A percentile compares a stretch with the other conserved stretches of the same genome.
These are phyloP conservation scores for Kurtzmaniella quercitrusa DNA, from an alignment of 1,139 yeast species.

Conservation along the genomic window DNA sequence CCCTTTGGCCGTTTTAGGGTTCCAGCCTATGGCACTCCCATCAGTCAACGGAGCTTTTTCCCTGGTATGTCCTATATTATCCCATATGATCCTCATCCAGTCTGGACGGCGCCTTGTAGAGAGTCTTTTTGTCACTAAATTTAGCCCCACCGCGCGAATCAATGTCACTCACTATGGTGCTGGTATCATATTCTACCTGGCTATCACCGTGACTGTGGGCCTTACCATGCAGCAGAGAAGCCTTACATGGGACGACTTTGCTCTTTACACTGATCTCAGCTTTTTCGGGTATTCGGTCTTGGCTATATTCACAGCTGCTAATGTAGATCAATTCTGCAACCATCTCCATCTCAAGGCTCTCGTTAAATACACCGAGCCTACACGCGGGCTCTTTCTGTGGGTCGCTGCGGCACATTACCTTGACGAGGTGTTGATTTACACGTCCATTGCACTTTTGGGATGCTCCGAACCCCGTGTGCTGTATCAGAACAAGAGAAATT, in stretches of 20 bases:
- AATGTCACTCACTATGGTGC: conserved; percentile 73
- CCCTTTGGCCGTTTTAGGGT: background rate
- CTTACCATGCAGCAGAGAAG: background rate
- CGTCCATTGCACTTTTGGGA: conserved; percentile 24
- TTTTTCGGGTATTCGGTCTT: background rate
- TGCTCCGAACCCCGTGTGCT: background rate
- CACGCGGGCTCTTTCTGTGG: conserved; percentile 42
- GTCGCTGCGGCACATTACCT: conserved; percentile 78
- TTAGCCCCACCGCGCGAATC: conserved; percentile 51
- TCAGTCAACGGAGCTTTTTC: background rate
- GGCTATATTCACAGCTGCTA: conserved; percentile 36
- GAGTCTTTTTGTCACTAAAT: conserved; percentile 47
- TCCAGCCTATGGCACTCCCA: background rate
- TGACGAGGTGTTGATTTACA: conserved; percentile 67
- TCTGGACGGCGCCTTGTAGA: conserved; percentile 63
- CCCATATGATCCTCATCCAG: conserved; percentile 39
- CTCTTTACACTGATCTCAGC: background rate
- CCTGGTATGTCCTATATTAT: conserved; percentile 14
- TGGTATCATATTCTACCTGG: conserved; percentile 62
- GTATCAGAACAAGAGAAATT: conserved; percentile 13
- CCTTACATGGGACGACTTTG: background rate
- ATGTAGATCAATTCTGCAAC: conserved; percentile 52
- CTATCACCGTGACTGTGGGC: conserved; percentile 4
- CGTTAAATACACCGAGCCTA: conserved; percentile 66
- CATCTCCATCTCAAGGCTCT: conserved; percentile 60